These are phyloP conservation scores for Fraxinus anomala DNA, from an alignment of 257 asterid species.

Conservation along the genomic window DNA sequence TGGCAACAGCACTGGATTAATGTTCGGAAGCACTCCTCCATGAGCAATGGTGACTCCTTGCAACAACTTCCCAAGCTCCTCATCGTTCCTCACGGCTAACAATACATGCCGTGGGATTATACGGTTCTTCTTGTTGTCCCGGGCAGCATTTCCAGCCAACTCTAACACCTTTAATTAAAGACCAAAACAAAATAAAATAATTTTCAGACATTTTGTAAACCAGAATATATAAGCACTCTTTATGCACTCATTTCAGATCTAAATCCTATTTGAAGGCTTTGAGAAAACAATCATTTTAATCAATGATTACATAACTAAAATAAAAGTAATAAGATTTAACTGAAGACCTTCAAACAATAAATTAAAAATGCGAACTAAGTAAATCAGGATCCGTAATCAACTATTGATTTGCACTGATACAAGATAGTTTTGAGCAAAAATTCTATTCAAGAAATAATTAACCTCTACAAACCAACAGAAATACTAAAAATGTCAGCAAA, in stretches of 20 bases:
- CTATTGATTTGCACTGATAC: neutral
- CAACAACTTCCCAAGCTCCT: conserved; percentile 50
- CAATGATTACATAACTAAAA: neutral
- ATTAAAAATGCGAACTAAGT: neutral
- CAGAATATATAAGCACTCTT: neutral
- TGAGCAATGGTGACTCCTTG: conserved; percentile 60
- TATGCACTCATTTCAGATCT: neutral
- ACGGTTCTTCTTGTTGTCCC: conserved; percentile 56
- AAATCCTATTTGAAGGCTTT: neutral
- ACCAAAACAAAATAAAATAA: neutral
- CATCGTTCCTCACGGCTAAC: conserved; percentile 54
- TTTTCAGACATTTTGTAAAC: neutral
- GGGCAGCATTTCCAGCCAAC: conserved; percentile 58
- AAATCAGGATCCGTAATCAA: neutral
- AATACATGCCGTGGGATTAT: conserved; percentile 52
- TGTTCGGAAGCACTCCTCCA: conserved; percentile 55
- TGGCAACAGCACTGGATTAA: conserved; percentile 54
- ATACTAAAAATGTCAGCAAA: neutral
- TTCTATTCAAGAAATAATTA: too few relatives aligned
- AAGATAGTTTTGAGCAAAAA: neutral
- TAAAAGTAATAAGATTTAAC: too few relatives aligned
- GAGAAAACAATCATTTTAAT: neutral
- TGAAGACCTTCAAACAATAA: neutral
- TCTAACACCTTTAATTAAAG: conserved; percentile 40
- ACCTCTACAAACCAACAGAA: neutral